Evolutionary conservation across 768 basidiomycete genomes (phyloP).

Genomic region (Kwoniella botswanensis): DNA sequence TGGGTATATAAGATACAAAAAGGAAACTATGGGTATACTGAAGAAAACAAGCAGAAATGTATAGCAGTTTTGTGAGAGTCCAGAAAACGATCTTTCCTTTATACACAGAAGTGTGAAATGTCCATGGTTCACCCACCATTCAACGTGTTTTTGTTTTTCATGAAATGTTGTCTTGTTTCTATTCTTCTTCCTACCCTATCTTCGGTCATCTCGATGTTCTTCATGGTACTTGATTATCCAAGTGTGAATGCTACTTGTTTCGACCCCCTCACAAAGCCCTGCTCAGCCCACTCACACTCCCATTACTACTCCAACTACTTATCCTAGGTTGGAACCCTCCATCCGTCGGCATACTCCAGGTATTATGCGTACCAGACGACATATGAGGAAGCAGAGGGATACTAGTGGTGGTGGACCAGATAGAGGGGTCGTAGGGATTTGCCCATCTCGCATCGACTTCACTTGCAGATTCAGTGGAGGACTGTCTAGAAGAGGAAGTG

Average conservation of each 20-base stretch:
- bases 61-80: too few species aligned
- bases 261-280: neutral
- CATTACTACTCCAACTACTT: neutral
- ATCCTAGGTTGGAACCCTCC: slow-evolving; percentile 8
- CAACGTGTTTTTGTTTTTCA: neutral
- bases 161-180: neutral
- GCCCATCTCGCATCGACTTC: neutral
- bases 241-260: neutral
- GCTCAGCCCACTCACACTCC: slow-evolving; percentile 15
- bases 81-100: neutral
- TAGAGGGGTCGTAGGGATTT: slow-evolving; percentile 7
- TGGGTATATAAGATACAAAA: neutral
- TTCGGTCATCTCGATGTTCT: neutral
- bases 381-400: slow-evolving; percentile 16
- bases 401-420: slow-evolving; percentile 18
- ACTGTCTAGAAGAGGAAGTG: neutral
- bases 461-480: neutral
- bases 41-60: too few species aligned
- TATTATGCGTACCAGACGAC: neutral
- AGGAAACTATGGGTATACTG: neutral
- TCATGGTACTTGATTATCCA: neutral
- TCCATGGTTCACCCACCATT: neutral
- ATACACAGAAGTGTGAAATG: neutral
- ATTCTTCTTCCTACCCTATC: neutral
- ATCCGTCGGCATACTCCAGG: slow-evolving; percentile 10